Evolutionary conservation across 2,329 filamentous ascomycete species (phyloP).

Genomic region (Hymenoscyphus salicellus): DNA sequence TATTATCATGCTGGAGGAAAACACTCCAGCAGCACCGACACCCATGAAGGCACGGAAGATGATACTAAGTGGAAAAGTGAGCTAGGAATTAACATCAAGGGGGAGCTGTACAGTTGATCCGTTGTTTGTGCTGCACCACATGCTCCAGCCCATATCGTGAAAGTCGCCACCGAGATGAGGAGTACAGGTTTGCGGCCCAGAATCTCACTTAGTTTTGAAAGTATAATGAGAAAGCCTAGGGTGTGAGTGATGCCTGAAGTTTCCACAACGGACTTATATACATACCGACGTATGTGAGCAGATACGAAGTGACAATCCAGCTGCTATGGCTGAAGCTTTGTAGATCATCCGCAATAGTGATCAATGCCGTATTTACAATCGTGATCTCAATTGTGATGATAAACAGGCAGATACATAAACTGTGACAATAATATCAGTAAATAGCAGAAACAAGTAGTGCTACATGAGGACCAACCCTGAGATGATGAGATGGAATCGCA

Average conservation of each 20-base stretch:
- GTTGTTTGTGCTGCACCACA: background rate
- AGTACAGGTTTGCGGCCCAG: background rate
- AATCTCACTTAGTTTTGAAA: background rate
- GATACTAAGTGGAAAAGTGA: background rate
- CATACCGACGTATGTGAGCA: background rate
- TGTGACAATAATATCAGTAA: too few species aligned
- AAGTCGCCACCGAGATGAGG: background rate
- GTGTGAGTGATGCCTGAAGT: too few species aligned
- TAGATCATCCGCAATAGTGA: background rate
- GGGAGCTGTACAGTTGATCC: background rate
- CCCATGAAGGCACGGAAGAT: background rate
- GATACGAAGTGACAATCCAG: background rate
- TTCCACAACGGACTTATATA: too few species aligned
- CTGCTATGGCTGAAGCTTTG: background rate
- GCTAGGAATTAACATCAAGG: background rate
- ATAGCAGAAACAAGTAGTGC: too few species aligned
- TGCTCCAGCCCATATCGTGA: background rate
- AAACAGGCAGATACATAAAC: too few species aligned
- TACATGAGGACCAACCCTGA: too few species aligned
- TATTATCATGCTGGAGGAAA: background rate
- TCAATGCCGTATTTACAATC: background rate
- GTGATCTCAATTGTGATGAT: background rate
- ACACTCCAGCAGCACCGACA: background rate
- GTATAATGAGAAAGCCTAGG: background rate
- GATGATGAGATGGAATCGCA: too few species aligned